A percentile compares a stretch with the other conserved stretches of the same genome.
These are phyloP conservation scores for Trametes polyzona DNA, from an alignment of 1,284 basidiomycete species.

Conservation along the genomic window DNA sequence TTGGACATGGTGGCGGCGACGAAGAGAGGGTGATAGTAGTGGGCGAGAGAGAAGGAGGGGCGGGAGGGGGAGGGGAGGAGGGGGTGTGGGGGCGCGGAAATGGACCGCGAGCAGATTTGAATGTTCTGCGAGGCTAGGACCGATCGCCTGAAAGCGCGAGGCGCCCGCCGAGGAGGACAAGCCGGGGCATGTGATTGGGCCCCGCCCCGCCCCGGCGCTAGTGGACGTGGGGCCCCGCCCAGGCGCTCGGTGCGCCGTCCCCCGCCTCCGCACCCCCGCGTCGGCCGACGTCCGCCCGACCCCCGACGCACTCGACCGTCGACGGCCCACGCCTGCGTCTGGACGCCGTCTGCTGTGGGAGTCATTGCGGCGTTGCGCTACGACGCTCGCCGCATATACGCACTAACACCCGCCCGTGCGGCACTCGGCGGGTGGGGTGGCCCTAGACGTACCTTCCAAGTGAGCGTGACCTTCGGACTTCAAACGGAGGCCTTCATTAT, in stretches of 20 bases:
- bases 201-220: constrained; percentile 4
- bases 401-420: constrained; percentile 22
- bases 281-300: constrained; percentile 25
- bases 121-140: constrained; percentile 17
- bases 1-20: constrained; percentile 34
- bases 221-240: constrained; percentile 21
- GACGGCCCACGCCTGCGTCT: background rate
- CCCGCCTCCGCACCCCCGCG: constrained; percentile 11
- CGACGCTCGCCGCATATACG: constrained; percentile 16
- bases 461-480: constrained; percentile 14
- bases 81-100: constrained; percentile 17
- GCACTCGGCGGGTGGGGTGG: background rate
- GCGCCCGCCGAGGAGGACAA: constrained; percentile 3
- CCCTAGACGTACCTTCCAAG: background rate
- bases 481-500: constrained; percentile 4
- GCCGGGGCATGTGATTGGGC: constrained; percentile 24
- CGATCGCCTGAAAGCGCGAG: constrained; percentile 20
- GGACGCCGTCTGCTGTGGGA: background rate
- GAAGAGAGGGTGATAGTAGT: background rate
- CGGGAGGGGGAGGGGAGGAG: constrained; percentile 3
- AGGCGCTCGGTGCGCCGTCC: constrained; percentile 20
- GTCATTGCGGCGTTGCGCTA: background rate
- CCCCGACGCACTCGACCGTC: background rate
- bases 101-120: constrained; percentile 14
- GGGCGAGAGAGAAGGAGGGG: background rate